Evolutionary conservation across 108 stramenopile species (phyloP).

Genomic region (Mediolabrus comicus): DNA sequence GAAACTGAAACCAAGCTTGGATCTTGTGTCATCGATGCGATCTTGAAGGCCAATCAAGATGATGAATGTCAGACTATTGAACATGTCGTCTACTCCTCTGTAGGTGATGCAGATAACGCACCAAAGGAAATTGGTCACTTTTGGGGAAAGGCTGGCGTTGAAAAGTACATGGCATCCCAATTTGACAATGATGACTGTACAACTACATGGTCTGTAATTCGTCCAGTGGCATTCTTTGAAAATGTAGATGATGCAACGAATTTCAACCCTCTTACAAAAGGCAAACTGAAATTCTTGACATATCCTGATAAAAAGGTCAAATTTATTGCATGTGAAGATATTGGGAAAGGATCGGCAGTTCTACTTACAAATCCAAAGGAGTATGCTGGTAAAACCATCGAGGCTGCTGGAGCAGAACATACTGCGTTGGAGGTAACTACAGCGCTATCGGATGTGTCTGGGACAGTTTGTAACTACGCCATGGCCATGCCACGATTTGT

Average conservation of each 20-base stretch:
- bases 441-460: slow-evolving; percentile 27
- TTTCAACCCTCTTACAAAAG: slow-evolving; percentile 37
- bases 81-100: slow-evolving; percentile 39
- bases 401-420: slow-evolving; percentile 29
- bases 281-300: slow-evolving; percentile 25
- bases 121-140: slow-evolving; percentile 26
- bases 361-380: slow-evolving; percentile 21
- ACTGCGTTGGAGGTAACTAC: slow-evolving; percentile 22
- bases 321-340: slow-evolving; percentile 24
- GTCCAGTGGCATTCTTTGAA: slow-evolving; percentile 42
- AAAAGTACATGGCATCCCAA: slow-evolving; percentile 26
- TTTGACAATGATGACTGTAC: slow-evolving; percentile 1
- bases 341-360: slow-evolving; percentile 29
- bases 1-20: slow-evolving; percentile 21
- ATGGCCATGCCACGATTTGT: slow-evolving; percentile 32
- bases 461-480: slow-evolving; percentile 12
- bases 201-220: slow-evolving; percentile 39
- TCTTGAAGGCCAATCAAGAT: slow-evolving; percentile 12
- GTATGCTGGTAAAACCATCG: slow-evolving; percentile 32
- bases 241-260: slow-evolving; percentile 31
- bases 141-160: slow-evolving; percentile 34
- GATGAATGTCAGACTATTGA: slow-evolving; percentile 7
- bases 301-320: slow-evolving; percentile 15
- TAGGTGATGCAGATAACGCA: slow-evolving; percentile 29
- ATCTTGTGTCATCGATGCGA: slow-evolving; percentile 24